Percentiles rank a stretch among this genome's conserved stretches.
Evolutionary conservation across 129 eudicot species (phyloP).

Genomic region (Cynara cardunculus): DNA sequence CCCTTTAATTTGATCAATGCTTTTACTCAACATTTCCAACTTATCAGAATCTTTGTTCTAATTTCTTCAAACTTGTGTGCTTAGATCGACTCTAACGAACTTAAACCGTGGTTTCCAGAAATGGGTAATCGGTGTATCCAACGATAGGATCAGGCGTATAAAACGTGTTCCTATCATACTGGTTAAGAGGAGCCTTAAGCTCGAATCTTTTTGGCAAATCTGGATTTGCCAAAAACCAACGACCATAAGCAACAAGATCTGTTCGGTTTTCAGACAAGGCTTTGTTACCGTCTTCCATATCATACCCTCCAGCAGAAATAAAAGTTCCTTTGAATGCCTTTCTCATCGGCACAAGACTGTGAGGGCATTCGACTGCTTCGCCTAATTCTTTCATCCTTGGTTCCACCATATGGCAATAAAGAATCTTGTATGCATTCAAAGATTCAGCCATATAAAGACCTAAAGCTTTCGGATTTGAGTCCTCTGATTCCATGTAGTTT

Average conservation of each 20-base stretch:
- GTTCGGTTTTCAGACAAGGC: conserved; percentile 21
- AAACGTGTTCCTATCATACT: conserved; percentile 26
- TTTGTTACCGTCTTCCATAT: conserved; percentile 32
- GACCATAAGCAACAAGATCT: conserved; percentile 41
- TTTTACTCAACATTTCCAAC: not conserved
- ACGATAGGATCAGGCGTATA: conserved; percentile 21
- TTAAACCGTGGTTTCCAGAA: conserved; percentile 14
- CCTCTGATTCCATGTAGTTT: conserved; percentile 21
- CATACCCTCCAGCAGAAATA: conserved; percentile 32
- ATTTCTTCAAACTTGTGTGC: not conserved
- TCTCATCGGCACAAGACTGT: conserved; percentile 28
- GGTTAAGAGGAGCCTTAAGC: conserved; percentile 29
- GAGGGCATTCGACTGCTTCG: not conserved
- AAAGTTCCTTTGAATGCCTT: conserved; percentile 35
- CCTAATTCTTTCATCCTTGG: conserved; percentile 31
- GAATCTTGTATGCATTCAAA: conserved; percentile 15
- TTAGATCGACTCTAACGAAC: not conserved
- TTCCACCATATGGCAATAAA: conserved; percentile 29
- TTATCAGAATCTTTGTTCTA: not conserved
- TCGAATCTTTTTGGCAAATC: conserved; percentile 31
- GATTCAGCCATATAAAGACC: conserved; percentile 36
- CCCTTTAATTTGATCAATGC: not conserved
- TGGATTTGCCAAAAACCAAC: conserved; percentile 33
- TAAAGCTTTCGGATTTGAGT: conserved; percentile 42
- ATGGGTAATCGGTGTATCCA: conserved; percentile 39